Conservation (phyloP, 768 basidiomycete species). For the Tulasnella sp. region DNA sequence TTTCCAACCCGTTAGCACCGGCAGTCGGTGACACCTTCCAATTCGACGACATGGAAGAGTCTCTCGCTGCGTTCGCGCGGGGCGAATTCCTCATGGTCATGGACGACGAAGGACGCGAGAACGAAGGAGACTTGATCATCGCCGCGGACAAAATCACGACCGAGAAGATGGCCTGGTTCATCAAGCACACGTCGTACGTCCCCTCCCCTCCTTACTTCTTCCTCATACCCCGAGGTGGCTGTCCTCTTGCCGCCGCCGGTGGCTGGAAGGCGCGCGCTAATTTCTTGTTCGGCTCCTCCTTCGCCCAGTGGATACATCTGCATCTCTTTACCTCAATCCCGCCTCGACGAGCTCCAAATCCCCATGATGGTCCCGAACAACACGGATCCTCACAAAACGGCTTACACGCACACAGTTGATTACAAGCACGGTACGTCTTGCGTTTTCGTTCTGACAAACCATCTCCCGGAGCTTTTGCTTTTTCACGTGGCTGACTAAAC, state of each 20-base stretch:
- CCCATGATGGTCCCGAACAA: slow-evolving; percentile 93
- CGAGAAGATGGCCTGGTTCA: slow-evolving; percentile 99
- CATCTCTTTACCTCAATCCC: slow-evolving; percentile 63
- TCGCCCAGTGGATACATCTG: slow-evolving; percentile 80
- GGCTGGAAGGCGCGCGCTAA: background rate
- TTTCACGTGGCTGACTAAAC: slow-evolving; percentile 4
- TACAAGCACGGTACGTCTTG: slow-evolving; percentile 62
- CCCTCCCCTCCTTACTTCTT: background rate
- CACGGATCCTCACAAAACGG: slow-evolving; percentile 83
- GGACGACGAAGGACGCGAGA: slow-evolving; percentile 93
- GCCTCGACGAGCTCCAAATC: slow-evolving; percentile 66
- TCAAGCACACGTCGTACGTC: slow-evolving; percentile 82
- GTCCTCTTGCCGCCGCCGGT: background rate
- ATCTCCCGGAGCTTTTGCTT: background rate
- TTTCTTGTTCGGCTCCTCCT: background rate
- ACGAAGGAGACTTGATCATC: slow-evolving; percentile 94
- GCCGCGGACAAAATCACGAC: slow-evolving; percentile 75
- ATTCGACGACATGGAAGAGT: slow-evolving; percentile 74
- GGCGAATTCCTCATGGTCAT: slow-evolving; percentile 95
- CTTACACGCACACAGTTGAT: slow-evolving; percentile 93
- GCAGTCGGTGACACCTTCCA: slow-evolving; percentile 18
- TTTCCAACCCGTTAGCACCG: background rate
- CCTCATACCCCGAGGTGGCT: background rate
- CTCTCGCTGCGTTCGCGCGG: slow-evolving; percentile 57
- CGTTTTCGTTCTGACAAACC: background rate